These are phyloP conservation scores for Mimosa pudica DNA, from an alignment of 306 rosid genomes.

Conservation along the genomic window DNA sequence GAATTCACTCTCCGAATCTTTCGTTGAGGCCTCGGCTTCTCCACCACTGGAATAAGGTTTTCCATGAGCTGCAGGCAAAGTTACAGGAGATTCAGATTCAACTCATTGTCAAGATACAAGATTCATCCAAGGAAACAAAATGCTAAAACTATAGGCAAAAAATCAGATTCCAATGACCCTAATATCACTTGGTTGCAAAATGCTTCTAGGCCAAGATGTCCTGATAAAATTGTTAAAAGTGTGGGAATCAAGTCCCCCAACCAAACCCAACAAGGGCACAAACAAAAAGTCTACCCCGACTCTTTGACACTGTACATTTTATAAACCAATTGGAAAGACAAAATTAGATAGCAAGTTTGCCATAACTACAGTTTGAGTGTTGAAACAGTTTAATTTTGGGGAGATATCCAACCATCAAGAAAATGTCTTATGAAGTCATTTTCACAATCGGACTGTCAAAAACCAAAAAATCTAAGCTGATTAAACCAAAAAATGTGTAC, in stretches of 20 bases:
- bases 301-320: not conserved
- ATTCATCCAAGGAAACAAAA: not conserved
- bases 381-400: not conserved
- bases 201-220: not conserved
- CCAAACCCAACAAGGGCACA: not conserved
- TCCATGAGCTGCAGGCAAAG: conserved; percentile 65
- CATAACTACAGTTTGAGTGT: not conserved
- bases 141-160: not conserved
- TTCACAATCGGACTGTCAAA: not conserved
- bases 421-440: not conserved
- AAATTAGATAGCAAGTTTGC: not conserved
- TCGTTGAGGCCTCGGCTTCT: conserved; percentile 47
- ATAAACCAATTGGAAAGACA: conserved; percentile 21
- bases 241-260: not conserved
- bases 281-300: not conserved
- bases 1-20: conserved; percentile 61
- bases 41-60: conserved; percentile 54
- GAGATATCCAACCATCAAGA: not conserved
- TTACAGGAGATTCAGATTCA: not conserved
- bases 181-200: not conserved
- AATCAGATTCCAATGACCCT: not conserved
- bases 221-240: not conserved
- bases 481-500: not conserved
- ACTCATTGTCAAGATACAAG: conserved; percentile 3
- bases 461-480: not conserved